These are phyloP conservation scores for Suillus ampliporus DNA, from an alignment of 768 basidiomycete genomes.

Conservation along the genomic window DNA sequence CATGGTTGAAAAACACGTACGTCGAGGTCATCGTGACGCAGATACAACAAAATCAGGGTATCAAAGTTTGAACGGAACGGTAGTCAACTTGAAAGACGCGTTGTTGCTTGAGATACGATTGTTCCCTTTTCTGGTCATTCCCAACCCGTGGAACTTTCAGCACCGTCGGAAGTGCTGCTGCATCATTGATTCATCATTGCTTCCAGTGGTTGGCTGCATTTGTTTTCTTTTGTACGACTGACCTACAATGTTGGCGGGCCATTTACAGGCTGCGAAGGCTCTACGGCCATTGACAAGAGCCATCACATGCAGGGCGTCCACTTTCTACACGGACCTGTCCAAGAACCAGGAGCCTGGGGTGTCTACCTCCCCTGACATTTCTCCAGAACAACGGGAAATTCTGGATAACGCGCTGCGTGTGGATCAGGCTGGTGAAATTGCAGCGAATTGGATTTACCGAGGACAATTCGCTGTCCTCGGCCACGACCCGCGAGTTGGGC, in stretches of 20 bases:
- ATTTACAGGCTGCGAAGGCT: not conserved
- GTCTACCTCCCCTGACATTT: conserved; percentile 63
- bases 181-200: too few relatives aligned
- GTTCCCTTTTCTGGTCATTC: conserved; percentile 1
- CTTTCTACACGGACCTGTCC: conserved; percentile 51
- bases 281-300: conserved; percentile 1
- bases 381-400: conserved; percentile 50
- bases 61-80: not conserved
- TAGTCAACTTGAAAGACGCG: not conserved
- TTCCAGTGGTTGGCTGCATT: too few relatives aligned
- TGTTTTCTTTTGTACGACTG: not conserved
- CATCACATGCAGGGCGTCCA: conserved; percentile 44
- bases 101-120: not conserved
- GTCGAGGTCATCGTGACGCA: not conserved
- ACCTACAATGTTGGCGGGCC: not conserved
- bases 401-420: conserved; percentile 81
- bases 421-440: conserved; percentile 95
- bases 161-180: not conserved
- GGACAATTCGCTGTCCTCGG: conserved; percentile 84
- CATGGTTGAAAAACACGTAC: not conserved
- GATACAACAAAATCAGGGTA: not conserved
- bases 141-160: not conserved
- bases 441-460: conserved; percentile 94
- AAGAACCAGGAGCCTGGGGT: conserved; percentile 45
- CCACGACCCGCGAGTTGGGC: conserved; percentile 55